Percentiles rank a stretch among this genome's conserved stretches.
Evolutionary conservation across 768 basidiomycete genomes (phyloP).

Genomic region (Kwoniella shandongensis): DNA sequence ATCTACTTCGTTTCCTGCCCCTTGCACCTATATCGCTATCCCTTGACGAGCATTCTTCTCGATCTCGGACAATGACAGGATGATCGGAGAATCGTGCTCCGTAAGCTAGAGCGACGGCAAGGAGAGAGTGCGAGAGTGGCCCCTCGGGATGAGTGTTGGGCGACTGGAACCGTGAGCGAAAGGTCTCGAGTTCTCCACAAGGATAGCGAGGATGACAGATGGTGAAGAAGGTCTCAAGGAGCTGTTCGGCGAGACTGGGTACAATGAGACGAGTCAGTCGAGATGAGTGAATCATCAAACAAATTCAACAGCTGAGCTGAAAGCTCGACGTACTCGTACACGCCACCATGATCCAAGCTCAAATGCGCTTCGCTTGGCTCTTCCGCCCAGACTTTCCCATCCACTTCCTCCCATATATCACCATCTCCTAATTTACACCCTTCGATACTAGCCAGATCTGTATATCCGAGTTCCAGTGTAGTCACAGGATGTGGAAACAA

Average conservation of each 20-base stretch:
- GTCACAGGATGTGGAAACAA: constrained; percentile 45
- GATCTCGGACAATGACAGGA: constrained; percentile 74
- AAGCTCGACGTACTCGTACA: constrained; percentile 71
- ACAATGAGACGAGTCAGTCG: constrained; percentile 15
- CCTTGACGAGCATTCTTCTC: constrained; percentile 57
- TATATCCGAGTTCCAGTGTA: constrained; percentile 37
- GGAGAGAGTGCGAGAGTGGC: constrained; percentile 56
- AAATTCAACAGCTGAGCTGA: constrained; percentile 28
- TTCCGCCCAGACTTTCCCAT: constrained; percentile 35
- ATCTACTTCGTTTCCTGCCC: constrained; percentile 63
- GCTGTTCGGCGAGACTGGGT: constrained; percentile 87
- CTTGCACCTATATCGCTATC: constrained; percentile 8
- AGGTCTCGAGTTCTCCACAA: constrained; percentile 77
- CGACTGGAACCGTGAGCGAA: constrained; percentile 68
- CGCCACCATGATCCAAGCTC: constrained; percentile 70
- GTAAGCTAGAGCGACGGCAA: constrained; percentile 86
- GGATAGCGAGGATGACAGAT: constrained; percentile 77
- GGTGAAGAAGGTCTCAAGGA: constrained; percentile 92
- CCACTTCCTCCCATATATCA: constrained; percentile 41
- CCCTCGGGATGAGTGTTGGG: constrained; percentile 43
- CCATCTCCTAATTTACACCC: constrained; percentile 23
- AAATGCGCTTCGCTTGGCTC: constrained; percentile 64
- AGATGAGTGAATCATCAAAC: constrained; percentile 9
- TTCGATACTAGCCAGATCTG: constrained; percentile 36
- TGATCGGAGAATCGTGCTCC: constrained; percentile 93